These are phyloP conservation scores for Tetrastigma voinierianum DNA, from an alignment of 164 flowering plant species.

Conservation along the genomic window DNA sequence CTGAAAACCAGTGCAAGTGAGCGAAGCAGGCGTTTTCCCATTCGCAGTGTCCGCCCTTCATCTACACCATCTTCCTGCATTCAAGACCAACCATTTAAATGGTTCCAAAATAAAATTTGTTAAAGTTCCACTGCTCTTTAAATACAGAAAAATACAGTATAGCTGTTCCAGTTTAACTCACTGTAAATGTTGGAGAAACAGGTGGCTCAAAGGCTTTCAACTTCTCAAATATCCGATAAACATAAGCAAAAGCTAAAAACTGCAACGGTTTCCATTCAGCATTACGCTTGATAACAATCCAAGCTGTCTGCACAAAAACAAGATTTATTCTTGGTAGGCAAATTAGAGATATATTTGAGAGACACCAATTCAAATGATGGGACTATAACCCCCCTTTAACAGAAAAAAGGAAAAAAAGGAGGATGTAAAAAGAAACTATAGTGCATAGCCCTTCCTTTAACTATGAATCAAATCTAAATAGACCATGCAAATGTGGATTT, in stretches of 20 bases:
- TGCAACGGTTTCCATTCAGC: slow-evolving; percentile 95
- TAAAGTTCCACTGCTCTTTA: neutral
- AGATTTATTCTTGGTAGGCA: neutral
- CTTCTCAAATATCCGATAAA: slow-evolving; percentile 93
- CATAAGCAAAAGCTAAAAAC: slow-evolving; percentile 76
- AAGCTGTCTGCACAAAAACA: slow-evolving; percentile 65
- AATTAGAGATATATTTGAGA: slow-evolving; percentile 4
- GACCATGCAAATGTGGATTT: too few species aligned
- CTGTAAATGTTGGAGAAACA: slow-evolving; percentile 68
- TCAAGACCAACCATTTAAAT: slow-evolving; percentile 15
- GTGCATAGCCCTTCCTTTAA: too few species aligned
- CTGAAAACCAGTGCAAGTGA: slow-evolving; percentile 84
- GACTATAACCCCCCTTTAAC: too few species aligned
- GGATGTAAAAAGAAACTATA: too few species aligned
- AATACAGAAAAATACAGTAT: neutral
- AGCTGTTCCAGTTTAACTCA: slow-evolving; percentile 31
- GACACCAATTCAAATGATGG: neutral
- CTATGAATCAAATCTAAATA: too few species aligned
- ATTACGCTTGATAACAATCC: slow-evolving; percentile 64
- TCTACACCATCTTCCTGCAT: slow-evolving; percentile 97
- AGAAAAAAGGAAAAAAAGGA: too few species aligned
- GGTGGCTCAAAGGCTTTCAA: slow-evolving; percentile 76
- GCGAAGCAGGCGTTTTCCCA: slow-evolving; percentile 90
- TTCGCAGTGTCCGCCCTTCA: slow-evolving; percentile 68
- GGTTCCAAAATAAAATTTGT: neutral